Base-by-base conservation (phyloP, 202 grass and related monocot species). In the Saccharum hybrid region DNA sequence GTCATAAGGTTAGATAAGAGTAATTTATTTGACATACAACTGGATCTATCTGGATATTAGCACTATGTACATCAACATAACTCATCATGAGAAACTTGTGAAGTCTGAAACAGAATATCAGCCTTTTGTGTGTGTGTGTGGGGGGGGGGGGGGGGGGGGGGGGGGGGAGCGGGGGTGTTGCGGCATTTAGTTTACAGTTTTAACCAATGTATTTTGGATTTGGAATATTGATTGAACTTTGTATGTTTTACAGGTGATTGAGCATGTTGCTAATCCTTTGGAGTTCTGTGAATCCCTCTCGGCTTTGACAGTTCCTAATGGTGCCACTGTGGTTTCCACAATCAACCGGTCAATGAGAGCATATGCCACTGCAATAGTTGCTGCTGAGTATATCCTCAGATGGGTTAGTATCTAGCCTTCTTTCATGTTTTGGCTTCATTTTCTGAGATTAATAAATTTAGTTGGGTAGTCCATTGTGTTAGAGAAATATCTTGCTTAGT, bases 331-430 rank as follows among this genome's bases (percentile, higher is more conserved):
- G 63, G 83, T 98, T 69, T 98, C 96, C 75, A 98, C 96, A 61
- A 94, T 98, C 70, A 98, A 95, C 52, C 93, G 96, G 4, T 93
- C 96, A 38, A 83, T 98, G 90, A 91, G 96, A 88, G 91, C 96
- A 76, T 98, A 95, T 88, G 96, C 87, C 61, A 82, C 92, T 81
- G 90, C 96, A 34, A 95, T 98, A 61, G 77, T 95, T 84, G 91
- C 54, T 79, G 96, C 96, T 8, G 96, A 98, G 45, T 95, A 98
- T 79, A 88, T 98, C 80, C 93, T 98, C 49, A 92, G 88, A 82
- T 98, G 91, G 96, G 96, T 98, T 75, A 81, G 90, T 87, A 45
- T 19, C 56, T 75, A 36, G 8, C 59, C 43, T 30, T 65, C 10
- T 64, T 81, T 37, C 19, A 63, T 75, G 8, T 75, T 80, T 80